phyloP scores from a whole-genome alignment of 2,329 filamentous ascomycete species.

The Elsinoe perseae region DNA sequence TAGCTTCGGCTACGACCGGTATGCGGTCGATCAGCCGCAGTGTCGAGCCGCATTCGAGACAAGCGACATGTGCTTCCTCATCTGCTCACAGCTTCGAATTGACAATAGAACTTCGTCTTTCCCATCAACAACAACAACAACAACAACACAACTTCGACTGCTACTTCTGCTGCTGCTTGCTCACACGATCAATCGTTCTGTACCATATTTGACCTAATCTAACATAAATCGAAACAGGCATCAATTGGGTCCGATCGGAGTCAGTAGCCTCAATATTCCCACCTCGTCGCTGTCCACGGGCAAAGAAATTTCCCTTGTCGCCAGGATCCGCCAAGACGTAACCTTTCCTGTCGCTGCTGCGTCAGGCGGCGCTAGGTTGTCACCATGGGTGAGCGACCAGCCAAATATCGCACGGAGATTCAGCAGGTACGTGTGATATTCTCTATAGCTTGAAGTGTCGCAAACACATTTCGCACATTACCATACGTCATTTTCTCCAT shows the following conservation, averaged over 20 bases:
- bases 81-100: neutral
- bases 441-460: neutral
- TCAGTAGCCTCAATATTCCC: no score
- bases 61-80: conserved; percentile 1
- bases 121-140: no score
- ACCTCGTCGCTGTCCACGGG: no score
- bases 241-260: no score
- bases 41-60: neutral
- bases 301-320: neutral
- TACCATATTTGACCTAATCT: neutral
- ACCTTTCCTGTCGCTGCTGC: neutral
- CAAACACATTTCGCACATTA: neutral
- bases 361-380: neutral
- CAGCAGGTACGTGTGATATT: conserved; percentile 63
- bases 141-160: neutral
- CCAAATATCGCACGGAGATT: conserved; percentile 96
- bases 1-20: neutral
- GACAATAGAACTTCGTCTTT: neutral
- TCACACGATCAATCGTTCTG: no score
- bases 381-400: conserved; percentile 63
- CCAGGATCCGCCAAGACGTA: neutral
- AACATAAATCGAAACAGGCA: neutral
- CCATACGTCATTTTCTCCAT: neutral
- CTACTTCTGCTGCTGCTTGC: neutral
- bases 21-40: neutral